Conservation (phyloP, 2,329 filamentous ascomycete species). For the Pseudodiploospora longispora region DNA sequence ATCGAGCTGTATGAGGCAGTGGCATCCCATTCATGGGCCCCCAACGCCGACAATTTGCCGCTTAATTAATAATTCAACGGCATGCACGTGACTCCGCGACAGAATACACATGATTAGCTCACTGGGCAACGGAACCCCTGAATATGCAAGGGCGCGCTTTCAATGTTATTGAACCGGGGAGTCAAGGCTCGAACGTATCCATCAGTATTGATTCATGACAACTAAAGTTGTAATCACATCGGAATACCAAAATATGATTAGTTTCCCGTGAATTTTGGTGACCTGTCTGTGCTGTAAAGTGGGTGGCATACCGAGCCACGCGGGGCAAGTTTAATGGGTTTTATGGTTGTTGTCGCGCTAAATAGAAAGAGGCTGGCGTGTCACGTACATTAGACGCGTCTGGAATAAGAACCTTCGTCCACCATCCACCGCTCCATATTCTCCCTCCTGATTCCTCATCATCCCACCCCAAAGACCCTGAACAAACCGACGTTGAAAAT, state of each 20-base stretch:
- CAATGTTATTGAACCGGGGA: too few relatives aligned
- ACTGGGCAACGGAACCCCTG: too few relatives aligned
- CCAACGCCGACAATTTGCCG: background rate
- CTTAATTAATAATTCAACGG: background rate
- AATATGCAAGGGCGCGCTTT: too few relatives aligned
- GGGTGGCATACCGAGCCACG: background rate
- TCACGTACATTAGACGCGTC: conserved; percentile 25
- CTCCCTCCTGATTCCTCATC: conserved; percentile 8
- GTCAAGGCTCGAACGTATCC: too few relatives aligned
- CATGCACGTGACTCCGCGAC: background rate
- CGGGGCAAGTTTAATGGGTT: conserved; percentile 5
- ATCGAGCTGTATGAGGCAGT: too few relatives aligned
- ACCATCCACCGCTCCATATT: conserved; percentile 12
- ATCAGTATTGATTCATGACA: too few relatives aligned
- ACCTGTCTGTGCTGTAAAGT: too few relatives aligned
- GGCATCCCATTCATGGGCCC: too few relatives aligned
- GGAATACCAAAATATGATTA: too few relatives aligned
- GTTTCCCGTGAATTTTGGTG: too few relatives aligned
- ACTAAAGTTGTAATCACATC: too few relatives aligned
- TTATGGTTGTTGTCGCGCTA: conserved; percentile 23
- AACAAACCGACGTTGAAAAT: conserved; percentile 2
- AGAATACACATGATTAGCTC: too few relatives aligned
- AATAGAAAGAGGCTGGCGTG: conserved; percentile 17
- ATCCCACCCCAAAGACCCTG: conserved; percentile 10
- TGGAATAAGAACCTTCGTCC: conserved; percentile 27